phyloP scores from a whole-genome alignment of 2,329 filamentous ascomycete species.

The Neopestalotiopsis rosae region DNA sequence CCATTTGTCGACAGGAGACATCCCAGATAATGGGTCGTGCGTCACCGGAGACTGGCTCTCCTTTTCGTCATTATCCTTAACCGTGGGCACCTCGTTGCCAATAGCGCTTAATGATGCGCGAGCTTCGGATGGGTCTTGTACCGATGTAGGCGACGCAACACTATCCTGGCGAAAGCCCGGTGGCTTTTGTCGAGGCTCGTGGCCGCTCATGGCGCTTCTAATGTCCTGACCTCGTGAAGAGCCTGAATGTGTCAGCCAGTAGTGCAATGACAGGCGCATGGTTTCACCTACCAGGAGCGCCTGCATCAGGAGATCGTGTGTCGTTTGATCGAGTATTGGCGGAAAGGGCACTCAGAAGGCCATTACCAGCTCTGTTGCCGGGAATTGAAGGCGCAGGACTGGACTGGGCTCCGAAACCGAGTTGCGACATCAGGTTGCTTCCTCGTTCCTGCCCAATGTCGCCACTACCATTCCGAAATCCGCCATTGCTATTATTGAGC shows the following conservation, averaged over 20 bases:
- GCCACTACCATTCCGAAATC: slow-evolving; percentile 54
- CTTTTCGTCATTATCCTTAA: slow-evolving; percentile 50
- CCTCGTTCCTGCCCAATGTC: slow-evolving; percentile 63
- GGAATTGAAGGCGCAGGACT: slow-evolving; percentile 45
- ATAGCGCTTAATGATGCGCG: slow-evolving; percentile 53
- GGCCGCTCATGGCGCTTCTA: slow-evolving; percentile 44
- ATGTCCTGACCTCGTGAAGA: slow-evolving; percentile 50
- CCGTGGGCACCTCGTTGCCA: slow-evolving; percentile 46
- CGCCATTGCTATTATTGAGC: slow-evolving; percentile 47
- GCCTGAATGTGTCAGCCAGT: slow-evolving; percentile 30
- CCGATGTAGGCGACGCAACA: slow-evolving; percentile 38
- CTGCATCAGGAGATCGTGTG: slow-evolving; percentile 52
- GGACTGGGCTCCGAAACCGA: slow-evolving; percentile 58
- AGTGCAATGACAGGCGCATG: slow-evolving; percentile 12
- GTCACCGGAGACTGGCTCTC: slow-evolving; percentile 45
- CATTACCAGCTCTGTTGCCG: slow-evolving; percentile 58
- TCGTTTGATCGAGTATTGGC: slow-evolving; percentile 60
- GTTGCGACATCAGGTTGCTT: slow-evolving; percentile 55
- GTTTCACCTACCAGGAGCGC: slow-evolving; percentile 39
- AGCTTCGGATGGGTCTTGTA: slow-evolving; percentile 42
- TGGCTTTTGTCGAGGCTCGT: slow-evolving; percentile 52
- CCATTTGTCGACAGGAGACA: slow-evolving; percentile 68
- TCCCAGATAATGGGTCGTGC: slow-evolving; percentile 64
- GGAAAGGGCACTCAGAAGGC: slow-evolving; percentile 67
- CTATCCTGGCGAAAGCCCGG: slow-evolving; percentile 50